Conservation (phyloP, 2,329 filamentous ascomycete genomes). For the Pseudocercospora fuligena region DNA sequence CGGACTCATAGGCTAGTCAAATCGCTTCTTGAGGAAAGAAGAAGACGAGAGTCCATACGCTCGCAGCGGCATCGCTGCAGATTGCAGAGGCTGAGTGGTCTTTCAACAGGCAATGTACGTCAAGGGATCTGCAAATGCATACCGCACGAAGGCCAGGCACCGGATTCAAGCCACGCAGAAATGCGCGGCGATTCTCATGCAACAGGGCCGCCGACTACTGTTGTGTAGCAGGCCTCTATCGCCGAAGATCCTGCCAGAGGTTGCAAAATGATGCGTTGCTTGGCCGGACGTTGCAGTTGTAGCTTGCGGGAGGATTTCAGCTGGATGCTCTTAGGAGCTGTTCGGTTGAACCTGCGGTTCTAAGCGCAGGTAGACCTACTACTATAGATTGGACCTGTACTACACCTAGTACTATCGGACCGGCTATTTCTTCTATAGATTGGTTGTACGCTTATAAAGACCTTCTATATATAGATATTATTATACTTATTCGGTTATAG, state of each 20-base stretch:
- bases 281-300: slow-evolving; percentile 4
- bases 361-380: too few relatives aligned
- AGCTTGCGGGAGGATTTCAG: slow-evolving; percentile 2
- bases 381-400: too few relatives aligned
- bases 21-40: not conserved
- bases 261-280: slow-evolving; percentile 3
- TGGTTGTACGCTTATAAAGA: not conserved
- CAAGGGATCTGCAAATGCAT: slow-evolving; percentile 6
- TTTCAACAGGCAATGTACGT: not conserved
- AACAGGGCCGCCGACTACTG: not conserved
- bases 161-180: slow-evolving; percentile 4
- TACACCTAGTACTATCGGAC: too few relatives aligned
- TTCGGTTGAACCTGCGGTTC: too few relatives aligned
- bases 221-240: slow-evolving; percentile 4
- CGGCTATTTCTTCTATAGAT: too few relatives aligned
- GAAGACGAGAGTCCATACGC: slow-evolving; percentile 2
- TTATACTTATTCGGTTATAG: not conserved
- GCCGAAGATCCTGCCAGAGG: slow-evolving; percentile 6
- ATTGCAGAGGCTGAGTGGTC: slow-evolving; percentile 3
- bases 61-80: slow-evolving; percentile 8
- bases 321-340: not conserved
- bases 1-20: not conserved
- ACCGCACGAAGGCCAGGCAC: slow-evolving; percentile 14
- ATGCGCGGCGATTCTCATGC: slow-evolving; percentile 5
- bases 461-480: not conserved